Percentiles rank a stretch among this genome's conserved stretches.
These are phyloP conservation scores for Phaeotremella fagi DNA, from an alignment of 768 basidiomycete genomes.

Conservation along the genomic window DNA sequence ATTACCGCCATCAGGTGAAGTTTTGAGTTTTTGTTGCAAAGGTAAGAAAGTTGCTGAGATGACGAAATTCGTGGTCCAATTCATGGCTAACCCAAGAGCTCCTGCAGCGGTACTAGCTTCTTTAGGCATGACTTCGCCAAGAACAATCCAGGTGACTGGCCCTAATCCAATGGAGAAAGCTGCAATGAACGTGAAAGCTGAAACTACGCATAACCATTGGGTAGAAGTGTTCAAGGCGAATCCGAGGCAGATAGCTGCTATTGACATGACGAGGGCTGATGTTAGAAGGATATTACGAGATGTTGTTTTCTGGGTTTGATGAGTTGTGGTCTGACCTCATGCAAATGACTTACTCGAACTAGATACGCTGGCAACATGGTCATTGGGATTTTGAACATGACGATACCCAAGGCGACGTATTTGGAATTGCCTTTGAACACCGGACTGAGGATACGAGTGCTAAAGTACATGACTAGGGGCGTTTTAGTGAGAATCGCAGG, in stretches of 20 bases:
- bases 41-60: constrained; percentile 34
- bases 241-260: constrained; percentile 59
- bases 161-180: constrained; percentile 89
- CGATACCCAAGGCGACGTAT: constrained; percentile 75
- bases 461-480: constrained; percentile 74
- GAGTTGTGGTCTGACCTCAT: neutral
- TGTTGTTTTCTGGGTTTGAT: neutral
- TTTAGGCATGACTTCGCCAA: constrained; percentile 77
- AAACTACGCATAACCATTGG: constrained; percentile 62
- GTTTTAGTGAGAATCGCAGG: neutral
- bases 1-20: constrained; percentile 17
- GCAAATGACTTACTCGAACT: constrained; percentile 59
- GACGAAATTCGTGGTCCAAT: constrained; percentile 47
- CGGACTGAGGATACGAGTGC: constrained; percentile 76
- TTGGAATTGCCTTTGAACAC: constrained; percentile 69
- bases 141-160: constrained; percentile 85
- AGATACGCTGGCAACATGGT: constrained; percentile 77
- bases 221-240: constrained; percentile 48
- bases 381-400: constrained; percentile 61
- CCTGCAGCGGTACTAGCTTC: constrained; percentile 73
- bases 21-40: constrained; percentile 26
- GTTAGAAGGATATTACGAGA: constrained; percentile 62
- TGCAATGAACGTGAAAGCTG: constrained; percentile 69
- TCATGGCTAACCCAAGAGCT: constrained; percentile 66
- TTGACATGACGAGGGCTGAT: constrained; percentile 70